Evolutionary conservation across 2,329 filamentous ascomycete genomes (phyloP).

Genomic region (Alternaria triticimaculans): DNA sequence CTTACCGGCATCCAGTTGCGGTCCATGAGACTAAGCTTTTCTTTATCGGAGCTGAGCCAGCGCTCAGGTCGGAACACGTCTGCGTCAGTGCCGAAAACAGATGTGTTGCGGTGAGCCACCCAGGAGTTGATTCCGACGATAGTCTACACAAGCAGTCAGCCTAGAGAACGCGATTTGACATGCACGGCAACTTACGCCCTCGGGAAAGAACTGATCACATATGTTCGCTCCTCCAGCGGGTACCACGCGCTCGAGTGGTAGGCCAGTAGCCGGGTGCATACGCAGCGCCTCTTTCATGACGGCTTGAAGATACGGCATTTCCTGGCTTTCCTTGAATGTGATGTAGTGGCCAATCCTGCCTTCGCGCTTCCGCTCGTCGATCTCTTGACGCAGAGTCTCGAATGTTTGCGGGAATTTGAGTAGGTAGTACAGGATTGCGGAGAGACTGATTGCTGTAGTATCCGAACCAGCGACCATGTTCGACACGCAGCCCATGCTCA

Average conservation of each 20-base stretch:
- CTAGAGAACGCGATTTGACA: background rate
- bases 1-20: slow-evolving; percentile 25
- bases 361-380: slow-evolving; percentile 8
- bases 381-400: slow-evolving; percentile 20
- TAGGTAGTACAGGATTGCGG: slow-evolving; percentile 31
- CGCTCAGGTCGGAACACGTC: slow-evolving; percentile 26
- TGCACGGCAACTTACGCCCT: slow-evolving; percentile 13
- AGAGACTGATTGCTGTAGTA: slow-evolving; percentile 52
- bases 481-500: slow-evolving; percentile 47
- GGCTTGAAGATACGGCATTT: slow-evolving; percentile 41
- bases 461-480: slow-evolving; percentile 53
- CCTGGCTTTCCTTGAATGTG: slow-evolving; percentile 28
- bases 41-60: slow-evolving; percentile 24
- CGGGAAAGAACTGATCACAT: slow-evolving; percentile 22
- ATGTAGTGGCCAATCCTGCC: slow-evolving; percentile 5
- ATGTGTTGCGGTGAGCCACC: slow-evolving; percentile 24
- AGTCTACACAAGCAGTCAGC: slow-evolving; percentile 9
- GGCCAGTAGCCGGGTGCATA: slow-evolving; percentile 31
- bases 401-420: slow-evolving; percentile 19
- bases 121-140: slow-evolving; percentile 31
- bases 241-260: slow-evolving; percentile 31
- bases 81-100: slow-evolving; percentile 25
- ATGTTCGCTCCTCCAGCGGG: slow-evolving; percentile 23
- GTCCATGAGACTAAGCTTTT: slow-evolving; percentile 23
- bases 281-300: slow-evolving; percentile 36